phyloP scores from a whole-genome alignment of 805 yeast species.

The Nakazawaea ambrosiae region DNA sequence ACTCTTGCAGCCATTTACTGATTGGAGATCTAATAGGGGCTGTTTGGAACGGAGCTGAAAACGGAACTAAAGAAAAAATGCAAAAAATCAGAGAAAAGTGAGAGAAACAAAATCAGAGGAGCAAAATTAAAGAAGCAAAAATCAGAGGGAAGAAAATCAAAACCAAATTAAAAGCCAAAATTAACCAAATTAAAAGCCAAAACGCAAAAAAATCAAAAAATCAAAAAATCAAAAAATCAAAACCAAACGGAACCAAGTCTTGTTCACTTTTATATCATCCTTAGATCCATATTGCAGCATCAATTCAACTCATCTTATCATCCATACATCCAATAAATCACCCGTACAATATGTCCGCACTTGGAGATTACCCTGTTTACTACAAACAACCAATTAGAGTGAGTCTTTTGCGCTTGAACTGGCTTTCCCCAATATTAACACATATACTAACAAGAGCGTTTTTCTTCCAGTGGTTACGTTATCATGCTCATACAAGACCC shows the following conservation, averaged over 20 bases:
- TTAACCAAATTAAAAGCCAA: neutral
- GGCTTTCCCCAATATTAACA: neutral
- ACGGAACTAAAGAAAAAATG: no score
- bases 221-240: neutral
- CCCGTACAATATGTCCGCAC: conserved; percentile 4
- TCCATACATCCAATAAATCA: neutral
- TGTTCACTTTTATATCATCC: no score
- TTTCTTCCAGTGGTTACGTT: conserved; percentile 53
- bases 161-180: neutral
- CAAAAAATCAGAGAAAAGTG: no score
- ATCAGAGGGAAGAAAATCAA: neutral
- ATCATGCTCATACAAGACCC: conserved; percentile 70
- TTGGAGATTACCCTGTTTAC: conserved; percentile 12
- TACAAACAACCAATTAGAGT: conserved; percentile 44
- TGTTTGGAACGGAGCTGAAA: no score
- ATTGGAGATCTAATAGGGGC: no score
- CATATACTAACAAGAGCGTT: neutral
- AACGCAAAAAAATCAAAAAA: neutral
- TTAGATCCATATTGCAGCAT: no score
- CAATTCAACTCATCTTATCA: no score
- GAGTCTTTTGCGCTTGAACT: conserved; percentile 23
- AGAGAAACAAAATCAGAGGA: no score
- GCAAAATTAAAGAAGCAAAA: no score
- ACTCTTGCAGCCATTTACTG: no score
- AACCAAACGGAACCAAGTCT: no score